Evolutionary conservation across 805 yeast species (phyloP), one percentile per base, ranked within the genome.

Genomic region (Teunomyces atbi): DNA sequence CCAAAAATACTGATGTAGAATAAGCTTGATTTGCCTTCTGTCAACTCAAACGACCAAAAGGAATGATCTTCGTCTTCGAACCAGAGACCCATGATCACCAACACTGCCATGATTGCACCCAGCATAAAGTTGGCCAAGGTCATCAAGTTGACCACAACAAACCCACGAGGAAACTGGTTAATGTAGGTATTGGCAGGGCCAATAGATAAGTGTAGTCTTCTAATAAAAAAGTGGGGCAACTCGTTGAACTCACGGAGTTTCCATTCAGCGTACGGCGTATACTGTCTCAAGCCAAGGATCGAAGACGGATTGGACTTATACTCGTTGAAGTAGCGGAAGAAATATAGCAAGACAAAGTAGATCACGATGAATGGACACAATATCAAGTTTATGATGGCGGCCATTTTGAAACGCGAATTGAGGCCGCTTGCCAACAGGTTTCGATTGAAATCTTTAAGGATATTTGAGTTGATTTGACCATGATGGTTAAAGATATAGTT

Each of bases 201-300:
- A 26, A 82, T 78, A 43, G 97, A 88, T 49, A 88, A 66, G 40
- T 83, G 87, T 34, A 94, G 66, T 42, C 99, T 73, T 55, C 84
- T 82, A 46, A 82, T 82, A 66, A 94, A 94, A 21, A 92, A 75
- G 64, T 94, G 99, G 37, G 89, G 89, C 6, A 94, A 73, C 61
- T 94, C 99, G 64, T 94, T 94, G 61, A 86, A 89, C 58, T 94
- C 99, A 46, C 99, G 73, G 58, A 94, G 78, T 61, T 85, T 89
- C 98, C 98, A 94, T 57, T 87, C 91, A 0, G 98, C 97, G 65
- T 80, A 81, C 0, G 97, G 97, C 0, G 98, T 89, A 60, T 89
- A 94, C 56, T 90, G 96, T 40, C 99, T 73, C 44, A 70, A 60
- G 3, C 72, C 73, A 2, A 90, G 76, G 45, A 94, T 74, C 8